Percentiles rank a stretch among this genome's conserved stretches.
Conservation (phyloP, 1,139 yeast species). For the Zygosaccharomyces pseudobailii region DNA sequence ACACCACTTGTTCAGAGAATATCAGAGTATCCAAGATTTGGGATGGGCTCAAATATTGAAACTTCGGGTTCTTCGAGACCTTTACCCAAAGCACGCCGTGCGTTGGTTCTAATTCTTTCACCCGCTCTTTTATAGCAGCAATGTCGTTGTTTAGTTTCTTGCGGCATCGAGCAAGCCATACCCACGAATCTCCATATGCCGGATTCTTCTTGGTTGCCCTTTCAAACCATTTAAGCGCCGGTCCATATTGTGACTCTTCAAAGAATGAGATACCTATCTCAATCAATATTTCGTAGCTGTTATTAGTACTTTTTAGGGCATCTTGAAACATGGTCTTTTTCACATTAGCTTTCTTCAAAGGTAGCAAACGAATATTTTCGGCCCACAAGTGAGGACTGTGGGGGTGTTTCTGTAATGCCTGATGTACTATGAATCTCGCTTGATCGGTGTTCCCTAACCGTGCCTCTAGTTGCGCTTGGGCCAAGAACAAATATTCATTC, state of each 20-base stretch:
- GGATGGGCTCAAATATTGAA: conserved; percentile 17
- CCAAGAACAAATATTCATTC: conserved; percentile 52
- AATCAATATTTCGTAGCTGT: conserved; percentile 53
- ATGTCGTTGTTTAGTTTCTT: conserved; percentile 32
- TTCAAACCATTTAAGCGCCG: conserved; percentile 73
- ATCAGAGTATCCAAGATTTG: conserved; percentile 12
- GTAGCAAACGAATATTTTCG: conserved; percentile 47
- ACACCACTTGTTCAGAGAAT: conserved; percentile 1
- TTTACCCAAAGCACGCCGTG: conserved; percentile 57
- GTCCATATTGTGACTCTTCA: conserved; percentile 58
- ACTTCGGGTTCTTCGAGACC: conserved; percentile 38
- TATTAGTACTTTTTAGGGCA: conserved; percentile 65
- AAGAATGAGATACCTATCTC: conserved; percentile 68
- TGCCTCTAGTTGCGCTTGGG: conserved; percentile 55
- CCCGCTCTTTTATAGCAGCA: conserved; percentile 33
- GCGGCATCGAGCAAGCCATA: conserved; percentile 53
- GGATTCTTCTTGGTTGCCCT: conserved; percentile 56
- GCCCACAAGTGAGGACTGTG: conserved; percentile 59
- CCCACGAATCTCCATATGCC: conserved; percentile 73
- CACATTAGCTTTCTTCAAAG: conserved; percentile 42
- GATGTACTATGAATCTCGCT: conserved; percentile 52
- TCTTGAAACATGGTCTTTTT: conserved; percentile 64
- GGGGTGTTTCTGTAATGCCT: conserved; percentile 60
- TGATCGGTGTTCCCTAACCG: conserved; percentile 46
- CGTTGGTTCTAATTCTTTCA: conserved; percentile 46